Evolutionary conservation across 208 protist species (phyloP).

Genomic region (Trypanosoma theileri): DNA sequence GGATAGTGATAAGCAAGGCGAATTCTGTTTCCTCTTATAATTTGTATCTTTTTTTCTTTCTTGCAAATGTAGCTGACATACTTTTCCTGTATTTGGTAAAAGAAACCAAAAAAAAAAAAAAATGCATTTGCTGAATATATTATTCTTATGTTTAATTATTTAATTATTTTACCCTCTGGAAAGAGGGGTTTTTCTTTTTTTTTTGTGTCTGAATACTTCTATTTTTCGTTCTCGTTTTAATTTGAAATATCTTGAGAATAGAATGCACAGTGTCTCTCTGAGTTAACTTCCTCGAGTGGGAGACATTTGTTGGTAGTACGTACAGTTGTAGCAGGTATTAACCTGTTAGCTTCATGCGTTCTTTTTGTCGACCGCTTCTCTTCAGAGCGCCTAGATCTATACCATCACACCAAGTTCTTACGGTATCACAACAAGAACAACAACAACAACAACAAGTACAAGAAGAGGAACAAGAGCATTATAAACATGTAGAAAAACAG

Average conservation of each 20-base stretch:
- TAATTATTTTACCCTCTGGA: slow-evolving; percentile 3
- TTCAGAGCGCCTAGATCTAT: background rate
- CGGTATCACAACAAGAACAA: too few relatives aligned
- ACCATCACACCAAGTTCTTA: background rate
- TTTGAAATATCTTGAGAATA: too few relatives aligned
- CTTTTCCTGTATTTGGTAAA: background rate
- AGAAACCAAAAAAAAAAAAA: too few relatives aligned
- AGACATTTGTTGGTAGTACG: too few relatives aligned
- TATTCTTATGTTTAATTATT: background rate
- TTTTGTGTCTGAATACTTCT: too few relatives aligned
- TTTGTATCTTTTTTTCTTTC: slow-evolving; percentile 23
- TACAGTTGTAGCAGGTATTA: background rate
- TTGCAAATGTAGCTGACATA: background rate
- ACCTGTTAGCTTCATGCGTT: slow-evolving; percentile 6
- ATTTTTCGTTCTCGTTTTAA: too few relatives aligned
- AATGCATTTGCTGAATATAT: too few relatives aligned
- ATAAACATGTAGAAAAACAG: background rate
- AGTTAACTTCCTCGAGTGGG: too few relatives aligned
- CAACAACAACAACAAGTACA: too few relatives aligned
- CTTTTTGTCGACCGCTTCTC: slow-evolving; percentile 7
- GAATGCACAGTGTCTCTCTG: background rate
- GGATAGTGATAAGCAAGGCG: too few relatives aligned
- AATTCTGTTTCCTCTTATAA: slow-evolving; percentile 1
- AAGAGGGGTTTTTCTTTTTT: too few relatives aligned
- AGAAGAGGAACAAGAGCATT: too few relatives aligned